A percentile compares a stretch with the other conserved stretches of the same genome.
These are phyloP conservation scores for Hypoxylon sp. DNA, from an alignment of 2,329 filamentous ascomycete genomes.

Conservation along the genomic window DNA sequence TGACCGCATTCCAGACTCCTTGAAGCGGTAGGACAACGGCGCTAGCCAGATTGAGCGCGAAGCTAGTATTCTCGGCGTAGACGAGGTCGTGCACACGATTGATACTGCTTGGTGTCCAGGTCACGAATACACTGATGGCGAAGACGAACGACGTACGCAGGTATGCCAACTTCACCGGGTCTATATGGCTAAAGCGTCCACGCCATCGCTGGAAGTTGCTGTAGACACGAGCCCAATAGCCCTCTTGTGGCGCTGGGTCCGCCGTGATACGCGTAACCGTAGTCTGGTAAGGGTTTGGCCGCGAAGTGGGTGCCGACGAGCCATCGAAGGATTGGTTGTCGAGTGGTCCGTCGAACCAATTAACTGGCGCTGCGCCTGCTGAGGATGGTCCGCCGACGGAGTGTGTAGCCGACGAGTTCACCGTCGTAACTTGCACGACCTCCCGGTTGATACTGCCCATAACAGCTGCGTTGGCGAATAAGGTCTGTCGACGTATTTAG, in stretches of 20 bases:
- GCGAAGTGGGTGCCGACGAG: slow-evolving; percentile 19
- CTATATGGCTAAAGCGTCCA: slow-evolving; percentile 59
- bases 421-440: slow-evolving; percentile 53
- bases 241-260: slow-evolving; percentile 42
- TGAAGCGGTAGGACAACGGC: slow-evolving; percentile 82
- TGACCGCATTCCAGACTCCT: slow-evolving; percentile 84
- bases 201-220: slow-evolving; percentile 47
- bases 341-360: slow-evolving; percentile 53
- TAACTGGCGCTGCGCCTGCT: slow-evolving; percentile 36
- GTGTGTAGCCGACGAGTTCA: slow-evolving; percentile 49
- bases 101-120: slow-evolving; percentile 77
- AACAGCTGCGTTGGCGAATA: slow-evolving; percentile 52
- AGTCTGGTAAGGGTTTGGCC: slow-evolving; percentile 45
- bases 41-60: slow-evolving; percentile 76
- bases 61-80: slow-evolving; percentile 66
- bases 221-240: slow-evolving; percentile 33
- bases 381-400: slow-evolving; percentile 22
- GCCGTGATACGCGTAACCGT: slow-evolving; percentile 54
- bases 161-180: slow-evolving; percentile 73
- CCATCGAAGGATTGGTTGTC: slow-evolving; percentile 37
- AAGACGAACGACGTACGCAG: slow-evolving; percentile 73
- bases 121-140: slow-evolving; percentile 72
- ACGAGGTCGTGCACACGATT: slow-evolving; percentile 81
- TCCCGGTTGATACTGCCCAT: slow-evolving; percentile 54
- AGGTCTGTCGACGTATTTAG: slow-evolving; percentile 44